Percentiles rank a stretch among this genome's conserved stretches.
phyloP scores from a whole-genome alignment of 495 filamentous ascomycete genomes.

The Aspergillus mulundensis region DNA sequence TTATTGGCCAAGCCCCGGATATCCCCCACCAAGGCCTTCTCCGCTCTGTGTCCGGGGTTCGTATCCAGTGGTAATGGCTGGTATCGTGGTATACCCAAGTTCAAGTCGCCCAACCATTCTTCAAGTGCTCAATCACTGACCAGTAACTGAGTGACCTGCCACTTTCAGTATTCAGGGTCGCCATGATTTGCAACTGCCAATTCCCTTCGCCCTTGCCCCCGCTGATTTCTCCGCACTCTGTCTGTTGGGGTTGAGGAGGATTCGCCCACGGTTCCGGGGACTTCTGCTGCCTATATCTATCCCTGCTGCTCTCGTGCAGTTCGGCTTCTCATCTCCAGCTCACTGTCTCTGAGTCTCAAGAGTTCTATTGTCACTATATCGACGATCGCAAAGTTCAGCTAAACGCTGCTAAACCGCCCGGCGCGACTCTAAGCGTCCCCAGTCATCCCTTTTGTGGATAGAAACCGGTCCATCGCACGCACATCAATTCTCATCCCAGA shows the following conservation, averaged over 20 bases:
- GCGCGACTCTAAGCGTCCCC: neutral
- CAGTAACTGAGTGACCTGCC: neutral
- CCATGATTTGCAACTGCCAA: neutral
- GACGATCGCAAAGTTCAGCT: conserved; percentile 1
- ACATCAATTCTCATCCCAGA: conserved; percentile 15
- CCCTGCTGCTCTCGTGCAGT: neutral
- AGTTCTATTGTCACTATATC: neutral
- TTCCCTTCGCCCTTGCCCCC: neutral
- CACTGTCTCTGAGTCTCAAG: neutral
- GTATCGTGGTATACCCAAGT: neutral
- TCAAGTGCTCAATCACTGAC: neutral
- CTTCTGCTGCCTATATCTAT: neutral
- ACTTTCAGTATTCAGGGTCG: neutral
- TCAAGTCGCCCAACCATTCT: neutral
- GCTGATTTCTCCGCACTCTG: conserved; percentile 1
- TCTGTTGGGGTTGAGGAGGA: neutral
- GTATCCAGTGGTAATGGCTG: neutral
- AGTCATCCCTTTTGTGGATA: conserved; percentile 7
- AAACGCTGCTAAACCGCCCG: neutral
- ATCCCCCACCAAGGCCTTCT: conserved; percentile 1
- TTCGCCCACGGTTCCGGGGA: neutral
- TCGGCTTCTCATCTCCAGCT: neutral
- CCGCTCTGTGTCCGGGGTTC: conserved; percentile 10
- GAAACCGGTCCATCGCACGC: conserved; percentile 2
- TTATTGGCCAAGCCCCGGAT: conserved; percentile 13